Percentiles rank a stretch among this genome's conserved stretches.
phyloP scores from a whole-genome alignment of 331 rosid species.

The Pyracantha coccinea region DNA sequence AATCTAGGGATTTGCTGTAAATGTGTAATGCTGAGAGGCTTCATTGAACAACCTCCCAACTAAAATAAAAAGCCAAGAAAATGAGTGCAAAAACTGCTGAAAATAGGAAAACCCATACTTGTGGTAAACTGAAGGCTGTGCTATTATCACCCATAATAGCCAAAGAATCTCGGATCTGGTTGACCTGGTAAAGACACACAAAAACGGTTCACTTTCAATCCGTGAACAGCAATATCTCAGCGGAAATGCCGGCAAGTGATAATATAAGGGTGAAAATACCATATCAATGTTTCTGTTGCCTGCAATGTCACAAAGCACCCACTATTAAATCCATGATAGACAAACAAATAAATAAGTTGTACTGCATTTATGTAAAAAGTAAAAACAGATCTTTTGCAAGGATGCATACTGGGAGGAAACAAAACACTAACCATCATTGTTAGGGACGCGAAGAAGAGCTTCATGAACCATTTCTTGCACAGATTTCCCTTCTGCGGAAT shows the following conservation, averaged over 20 bases:
- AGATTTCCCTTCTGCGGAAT: slow-evolving; percentile 74
- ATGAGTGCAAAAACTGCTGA: neutral
- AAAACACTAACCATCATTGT: slow-evolving; percentile 51
- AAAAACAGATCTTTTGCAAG: neutral
- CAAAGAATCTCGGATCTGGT: slow-evolving; percentile 93
- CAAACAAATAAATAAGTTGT: neutral
- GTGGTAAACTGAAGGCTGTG: slow-evolving; percentile 95
- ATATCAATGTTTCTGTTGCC: slow-evolving; percentile 83
- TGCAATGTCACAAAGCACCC: slow-evolving; percentile 37
- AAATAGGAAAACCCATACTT: slow-evolving; percentile 40
- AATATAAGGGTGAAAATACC: slow-evolving; percentile 44
- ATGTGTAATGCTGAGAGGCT: neutral
- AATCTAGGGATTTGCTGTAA: neutral
- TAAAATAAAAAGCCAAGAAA: neutral
- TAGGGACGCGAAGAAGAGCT: slow-evolving; percentile 84
- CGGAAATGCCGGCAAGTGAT: neutral
- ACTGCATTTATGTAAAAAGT: neutral
- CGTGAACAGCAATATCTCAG: neutral
- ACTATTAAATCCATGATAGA: neutral
- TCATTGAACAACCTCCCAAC: neutral
- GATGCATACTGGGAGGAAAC: neutral
- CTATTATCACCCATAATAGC: slow-evolving; percentile 95
- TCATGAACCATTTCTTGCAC: slow-evolving; percentile 93
- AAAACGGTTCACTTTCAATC: slow-evolving; percentile 11
- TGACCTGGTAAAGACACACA: slow-evolving; percentile 53